Evolutionary conservation across 2,329 filamentous ascomycete species (phyloP), one percentile per base, ranked within the genome.

Genomic region (Cadophora luteo-olivacea): DNA sequence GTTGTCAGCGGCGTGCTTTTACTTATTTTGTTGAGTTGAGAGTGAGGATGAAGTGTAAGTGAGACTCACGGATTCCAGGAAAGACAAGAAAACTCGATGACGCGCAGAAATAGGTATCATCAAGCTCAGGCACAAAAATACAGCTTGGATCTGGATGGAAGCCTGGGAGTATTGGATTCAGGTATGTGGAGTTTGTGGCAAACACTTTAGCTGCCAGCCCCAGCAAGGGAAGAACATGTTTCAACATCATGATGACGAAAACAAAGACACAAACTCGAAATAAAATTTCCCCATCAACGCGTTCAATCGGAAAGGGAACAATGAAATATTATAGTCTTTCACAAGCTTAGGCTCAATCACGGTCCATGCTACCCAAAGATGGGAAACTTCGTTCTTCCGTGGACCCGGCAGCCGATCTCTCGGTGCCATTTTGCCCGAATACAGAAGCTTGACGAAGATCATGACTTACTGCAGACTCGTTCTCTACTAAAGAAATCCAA

Each of bases 121-220:
- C 71, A 51, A 65, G 70, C 33, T 78, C 73, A 33, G 74, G 70
- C 5, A 82, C 78, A 51, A 78, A 77, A 32, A 80, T 77, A 64
- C 81, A 81, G 52, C 77, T 80, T 7, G 82, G 81, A 71, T 83
- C 81, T 0, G 81, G 79, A 63, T 82, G 77, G 60, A 79, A 83
- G 11, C 82, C 82, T 5, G 82, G 79, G 3, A 84, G 72, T 22
- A 83, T 79, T 0, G 82, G 82, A 70, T 84, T 84, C 25, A 63
- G 22, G n/a, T 63, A 69, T 3, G 58, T 66, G 4, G 63, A 66
- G 16, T 69, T 66, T 9, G 14, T 45, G 4, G 58, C 36, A 2
- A 66, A 29, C 6, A 7, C 45, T 3, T 3, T 3, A 8, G 9
- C 45, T 49, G 11, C 45, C n/a, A 49, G 6, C 2, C 19, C 7